Evolutionary conservation across 176 grass and related monocot genomes (phyloP), one percentile per base, ranked within the genome.

Genomic region (Chrysopogon serrulatus): DNA sequence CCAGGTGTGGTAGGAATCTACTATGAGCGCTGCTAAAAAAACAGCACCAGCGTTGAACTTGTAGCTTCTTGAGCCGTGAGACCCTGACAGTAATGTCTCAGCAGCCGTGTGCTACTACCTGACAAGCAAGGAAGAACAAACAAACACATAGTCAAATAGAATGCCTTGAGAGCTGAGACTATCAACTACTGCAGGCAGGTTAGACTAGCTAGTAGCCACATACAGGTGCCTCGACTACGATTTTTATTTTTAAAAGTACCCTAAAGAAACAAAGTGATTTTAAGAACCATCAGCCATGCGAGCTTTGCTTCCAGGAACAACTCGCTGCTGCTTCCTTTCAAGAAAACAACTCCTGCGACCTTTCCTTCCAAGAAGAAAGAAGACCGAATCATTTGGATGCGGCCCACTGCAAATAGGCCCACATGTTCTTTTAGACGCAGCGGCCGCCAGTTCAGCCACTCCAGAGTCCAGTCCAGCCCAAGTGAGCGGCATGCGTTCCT

Each of bases 31-130:
- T 2, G 21, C 51, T 53, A 56, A 41, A 62, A 76, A 42, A 37
- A 76, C 1, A 39, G 11, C 19, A 10, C 21, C 37, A 23, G n/a
- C 23, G 78, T 24, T 13, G 54, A 33, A 74, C 39, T 26, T 18
- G 21, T 18, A 64, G 33, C 33, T 16, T 33, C 71, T 76, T 84
- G 82, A 66, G 43, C 59, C 59, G 10, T 66, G 82, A 65, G 60
- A 84, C 11, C 23, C 71, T 75, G 71, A 84, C 71, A 66, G 16
- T n/a, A 74, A 65, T 83, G 81, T 82, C 68, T 82, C n/a, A 23
- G 60, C 12, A 66, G 16, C 14, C 3, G 10, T 42, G 41, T n/a
- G n/a, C n/a, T n/a, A n/a, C 47, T n/a, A 21, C 10, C 42, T 43
- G 27, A 4, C 2, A 56, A 56, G 51, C 51, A 56, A 56, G 45